A percentile compares a stretch with the other conserved stretches of the same genome.
Conservation (phyloP, 2,329 filamentous ascomycete genomes). For the Blastomyces gilchristii region DNA sequence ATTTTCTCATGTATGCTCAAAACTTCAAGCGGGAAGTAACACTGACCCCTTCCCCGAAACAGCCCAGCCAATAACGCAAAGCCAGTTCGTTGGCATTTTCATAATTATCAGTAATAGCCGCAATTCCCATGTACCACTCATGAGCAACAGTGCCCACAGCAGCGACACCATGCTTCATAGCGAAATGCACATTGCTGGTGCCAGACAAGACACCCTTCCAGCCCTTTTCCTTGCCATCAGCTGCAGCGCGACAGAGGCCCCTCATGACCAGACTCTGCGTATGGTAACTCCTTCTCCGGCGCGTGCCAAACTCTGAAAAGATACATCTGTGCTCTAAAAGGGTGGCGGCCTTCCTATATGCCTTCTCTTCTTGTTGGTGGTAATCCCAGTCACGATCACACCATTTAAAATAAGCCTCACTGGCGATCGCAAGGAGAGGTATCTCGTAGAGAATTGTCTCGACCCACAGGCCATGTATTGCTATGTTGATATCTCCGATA, state of each 20-base stretch:
- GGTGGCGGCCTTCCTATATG: constrained; percentile 66
- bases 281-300: constrained; percentile 82
- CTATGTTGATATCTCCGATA: constrained; percentile 64
- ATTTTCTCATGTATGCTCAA: not conserved
- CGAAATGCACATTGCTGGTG: constrained; percentile 93
- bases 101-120: constrained; percentile 81
- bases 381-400: constrained; percentile 90
- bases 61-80: constrained; percentile 78
- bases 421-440: constrained; percentile 79
- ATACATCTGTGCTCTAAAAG: constrained; percentile 74
- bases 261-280: constrained; percentile 87
- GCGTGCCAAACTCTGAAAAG: constrained; percentile 88
- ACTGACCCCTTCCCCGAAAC: constrained; percentile 66
- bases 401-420: constrained; percentile 95
- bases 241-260: constrained; percentile 68
- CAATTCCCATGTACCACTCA: constrained; percentile 99
- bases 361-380: constrained; percentile 73
- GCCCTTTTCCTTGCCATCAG: constrained; percentile 55
- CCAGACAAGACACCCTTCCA: constrained; percentile 66
- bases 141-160: constrained; percentile 89
- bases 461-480: constrained; percentile 74
- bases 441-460: constrained; percentile 98
- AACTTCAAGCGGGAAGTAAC: not conserved
- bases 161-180: constrained; percentile 77
- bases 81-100: constrained; percentile 72